Evolutionary conservation across 2,329 filamentous ascomycete species (phyloP).

Genomic region (Podosphaera xanthii): DNA sequence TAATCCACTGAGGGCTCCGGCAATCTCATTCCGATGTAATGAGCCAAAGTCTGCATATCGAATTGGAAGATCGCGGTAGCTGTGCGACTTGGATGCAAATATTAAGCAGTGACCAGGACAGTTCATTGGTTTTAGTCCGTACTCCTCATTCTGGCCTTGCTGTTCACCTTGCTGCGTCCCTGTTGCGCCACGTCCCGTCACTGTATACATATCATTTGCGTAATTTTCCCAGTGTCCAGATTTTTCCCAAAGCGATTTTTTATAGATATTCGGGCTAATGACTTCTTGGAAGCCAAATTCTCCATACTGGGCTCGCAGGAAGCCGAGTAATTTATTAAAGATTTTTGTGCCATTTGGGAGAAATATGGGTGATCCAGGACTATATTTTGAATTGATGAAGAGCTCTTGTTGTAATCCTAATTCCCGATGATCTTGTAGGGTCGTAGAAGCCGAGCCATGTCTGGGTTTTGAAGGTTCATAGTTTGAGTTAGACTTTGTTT

Average conservation of each 20-base stretch:
- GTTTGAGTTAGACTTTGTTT: neutral
- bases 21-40: constrained; percentile 69
- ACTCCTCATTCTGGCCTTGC: constrained; percentile 39
- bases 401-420: constrained; percentile 46
- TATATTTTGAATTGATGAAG: constrained; percentile 58
- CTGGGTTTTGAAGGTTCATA: neutral
- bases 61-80: constrained; percentile 61
- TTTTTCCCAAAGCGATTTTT: constrained; percentile 64
- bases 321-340: constrained; percentile 64
- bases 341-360: constrained; percentile 60
- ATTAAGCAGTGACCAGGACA: constrained; percentile 67
- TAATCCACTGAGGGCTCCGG: constrained; percentile 57
- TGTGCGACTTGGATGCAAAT: constrained; percentile 49
- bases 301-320: constrained; percentile 63
- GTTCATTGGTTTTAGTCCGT: constrained; percentile 82
- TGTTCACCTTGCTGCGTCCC: constrained; percentile 19
- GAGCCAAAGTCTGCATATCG: constrained; percentile 74
- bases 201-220: constrained; percentile 78
- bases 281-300: constrained; percentile 75
- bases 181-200: constrained; percentile 25
- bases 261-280: constrained; percentile 77
- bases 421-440: constrained; percentile 29
- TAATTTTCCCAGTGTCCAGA: constrained; percentile 81
- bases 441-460: neutral
- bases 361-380: constrained; percentile 68